Base-by-base conservation (phyloP, 2,329 filamentous ascomycete species). In the Aspergillus carbonarius region DNA sequence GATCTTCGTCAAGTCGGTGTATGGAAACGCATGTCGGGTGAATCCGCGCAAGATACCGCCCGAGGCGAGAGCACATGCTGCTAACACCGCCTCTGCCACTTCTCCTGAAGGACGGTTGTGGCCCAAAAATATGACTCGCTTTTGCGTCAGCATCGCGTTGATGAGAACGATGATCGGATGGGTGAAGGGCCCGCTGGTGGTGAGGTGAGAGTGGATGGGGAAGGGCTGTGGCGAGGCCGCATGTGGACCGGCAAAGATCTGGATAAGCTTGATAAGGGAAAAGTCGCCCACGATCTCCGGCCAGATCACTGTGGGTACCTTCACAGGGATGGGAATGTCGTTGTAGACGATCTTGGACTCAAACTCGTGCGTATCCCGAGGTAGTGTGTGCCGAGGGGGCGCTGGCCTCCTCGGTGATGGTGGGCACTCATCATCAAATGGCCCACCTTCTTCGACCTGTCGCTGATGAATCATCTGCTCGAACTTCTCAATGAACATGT, bases 241-340 rank as follows among this genome's bases (percentile, higher is more conserved):
- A 74, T 98, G 93, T 17, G 90, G 83, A 10, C 88, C 87, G 44
- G 91, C 91, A 74, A 98, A 98, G 55, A 91, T 96, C 68, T 96
- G 92, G 64, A 99, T 96, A 55, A 99, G 86, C 75, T 98, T 98
- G 78, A 99, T 90, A 58, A 99, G 83, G 37, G 93, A 98, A 72
- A 99, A 99, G 77, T 99, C 95, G 61, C 95, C 95, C 15, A 99
- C 95, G 0, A 91, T 97, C 79, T 99, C 95, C 1, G 93, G 91
- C 80, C 93, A 93, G 58, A 96, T 85, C 10, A 95, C 93, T 3
- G 93, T 93, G 0, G 95, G 95, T 7, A 99, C 89, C 77, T 98
- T 98, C 78, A 99, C 92, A 1, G 95, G 95, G 27, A 99, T 93
- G 0, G 93, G 93, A 57, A 98, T 95, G 63, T 92, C 92, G 78